Evolutionary conservation across 2,329 filamentous ascomycete genomes (phyloP).

Genomic region (Fonsecaea nubica): DNA sequence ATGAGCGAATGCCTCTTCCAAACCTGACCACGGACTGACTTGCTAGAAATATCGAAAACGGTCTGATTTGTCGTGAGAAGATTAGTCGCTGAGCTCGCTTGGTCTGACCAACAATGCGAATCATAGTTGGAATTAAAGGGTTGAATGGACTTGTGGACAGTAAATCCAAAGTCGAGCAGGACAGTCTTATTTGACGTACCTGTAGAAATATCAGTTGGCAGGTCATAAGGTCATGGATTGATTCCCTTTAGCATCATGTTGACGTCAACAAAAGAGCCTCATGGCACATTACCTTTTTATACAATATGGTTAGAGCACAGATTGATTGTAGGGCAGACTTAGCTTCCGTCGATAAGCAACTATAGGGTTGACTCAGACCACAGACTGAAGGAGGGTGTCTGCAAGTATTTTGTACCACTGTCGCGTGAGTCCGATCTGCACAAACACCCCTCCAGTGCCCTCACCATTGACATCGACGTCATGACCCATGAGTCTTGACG

Average conservation of each 20-base stretch:
- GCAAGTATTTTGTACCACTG: background rate
- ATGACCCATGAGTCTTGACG: slow-evolving; percentile 1
- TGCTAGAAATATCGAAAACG: slow-evolving; percentile 21
- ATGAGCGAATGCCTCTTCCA: slow-evolving; percentile 7
- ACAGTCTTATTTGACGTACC: slow-evolving; percentile 5
- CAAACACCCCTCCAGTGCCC: background rate
- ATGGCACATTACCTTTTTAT: slow-evolving; percentile 2
- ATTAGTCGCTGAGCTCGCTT: slow-evolving; percentile 22
- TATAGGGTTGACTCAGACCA: background rate
- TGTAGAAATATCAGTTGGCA: slow-evolving; percentile 8
- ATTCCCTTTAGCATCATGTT: slow-evolving; percentile 6
- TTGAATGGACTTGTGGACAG: background rate
- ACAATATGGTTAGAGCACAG: background rate
- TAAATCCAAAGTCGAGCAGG: background rate
- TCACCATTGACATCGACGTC: slow-evolving; percentile 14
- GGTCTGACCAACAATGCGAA: slow-evolving; percentile 23
- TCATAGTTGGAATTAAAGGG: slow-evolving; percentile 19
- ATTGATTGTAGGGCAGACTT: background rate
- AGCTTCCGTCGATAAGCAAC: background rate
- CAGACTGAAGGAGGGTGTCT: background rate
- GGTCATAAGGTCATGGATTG: background rate
- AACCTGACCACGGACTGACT: slow-evolving; percentile 22
- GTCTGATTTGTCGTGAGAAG: slow-evolving; percentile 22
- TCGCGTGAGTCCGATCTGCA: background rate
- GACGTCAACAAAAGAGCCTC: slow-evolving; percentile 15